Evolutionary conservation across 2,329 filamentous ascomycete genomes (phyloP), one percentile per base, ranked within the genome.

Genomic region (Leptodontidium sp.): DNA sequence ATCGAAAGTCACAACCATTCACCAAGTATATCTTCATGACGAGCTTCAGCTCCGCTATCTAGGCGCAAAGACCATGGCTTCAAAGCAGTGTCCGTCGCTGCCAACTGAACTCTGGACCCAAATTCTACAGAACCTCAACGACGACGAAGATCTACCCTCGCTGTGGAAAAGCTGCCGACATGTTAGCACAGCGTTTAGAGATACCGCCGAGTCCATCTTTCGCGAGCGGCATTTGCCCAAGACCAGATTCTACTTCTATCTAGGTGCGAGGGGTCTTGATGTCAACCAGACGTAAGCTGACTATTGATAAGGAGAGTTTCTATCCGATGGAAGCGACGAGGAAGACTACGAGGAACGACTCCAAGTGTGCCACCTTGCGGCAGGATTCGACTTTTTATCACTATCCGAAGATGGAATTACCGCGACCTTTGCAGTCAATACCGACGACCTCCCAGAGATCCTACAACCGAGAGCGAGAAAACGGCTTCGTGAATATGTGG

Each of bases 31-130:
- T 12, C 38, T 40, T 40, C 11, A 12, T 2, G 38, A 40, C 5
- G 38, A 40, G 38, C 9, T 40, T 11, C 11, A 40, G n/a, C 24
- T 50, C 47, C 7, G 8, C 9, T 17, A 2, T 1, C 1, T 9
- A 24, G 11, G n/a, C 47, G 47, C 47, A 26, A 21, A 40, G 55
- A 58, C 35, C n/a, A 58, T 58, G 55, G 35, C 55, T 9, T 40
- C 55, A 14, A 24, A 40, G 11, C 35, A 40, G 17, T 61, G 55
- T 49, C 67, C 65, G 14, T 62, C 50, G 1, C 65, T 73, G 3
- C 71, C 72, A 11, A 67, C 68, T 12, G 71, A 74, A 57, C 53
- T 73, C 5, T 74, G 72, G 72, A 63, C 64, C 11, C 66, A 63
- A 7, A 40, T 72, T 17, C 65, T 74, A 0, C 29, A 66, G 64